Percentiles rank a stretch among this genome's conserved stretches.
Evolutionary conservation across 2,329 filamentous ascomycete species (phyloP).

Genomic region (Chrysoporthe cubensis): DNA sequence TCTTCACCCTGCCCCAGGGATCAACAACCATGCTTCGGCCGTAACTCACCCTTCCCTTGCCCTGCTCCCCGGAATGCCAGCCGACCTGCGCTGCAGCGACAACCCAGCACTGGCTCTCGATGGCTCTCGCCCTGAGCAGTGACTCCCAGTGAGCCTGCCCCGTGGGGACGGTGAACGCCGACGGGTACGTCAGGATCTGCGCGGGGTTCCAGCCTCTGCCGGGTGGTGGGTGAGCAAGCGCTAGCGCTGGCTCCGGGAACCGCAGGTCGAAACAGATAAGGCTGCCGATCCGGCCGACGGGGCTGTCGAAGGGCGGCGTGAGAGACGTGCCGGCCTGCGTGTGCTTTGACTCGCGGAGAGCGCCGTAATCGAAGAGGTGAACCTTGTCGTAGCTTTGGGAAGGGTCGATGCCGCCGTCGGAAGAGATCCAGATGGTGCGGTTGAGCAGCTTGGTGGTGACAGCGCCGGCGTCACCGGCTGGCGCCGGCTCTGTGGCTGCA

Average conservation of each 20-base stretch:
- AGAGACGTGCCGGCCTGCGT: slow-evolving; percentile 60
- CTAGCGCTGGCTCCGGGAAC: slow-evolving; percentile 75
- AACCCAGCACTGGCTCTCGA: slow-evolving; percentile 88
- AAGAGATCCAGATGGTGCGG: slow-evolving; percentile 56
- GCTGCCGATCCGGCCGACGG: slow-evolving; percentile 75
- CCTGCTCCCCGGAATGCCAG: slow-evolving; percentile 61
- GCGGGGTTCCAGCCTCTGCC: slow-evolving; percentile 51
- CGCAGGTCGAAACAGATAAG: slow-evolving; percentile 91
- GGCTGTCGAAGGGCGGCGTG: slow-evolving; percentile 70
- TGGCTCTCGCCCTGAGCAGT: slow-evolving; percentile 77
- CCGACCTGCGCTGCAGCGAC: slow-evolving; percentile 82
- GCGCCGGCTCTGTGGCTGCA: neutral
- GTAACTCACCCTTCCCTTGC: slow-evolving; percentile 67
- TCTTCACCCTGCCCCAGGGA: slow-evolving; percentile 80
- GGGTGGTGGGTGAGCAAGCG: slow-evolving; percentile 55
- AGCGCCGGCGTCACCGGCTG: slow-evolving; percentile 8
- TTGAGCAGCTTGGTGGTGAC: slow-evolving; percentile 50
- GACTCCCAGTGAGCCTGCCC: slow-evolving; percentile 85
- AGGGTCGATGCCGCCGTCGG: slow-evolving; percentile 47
- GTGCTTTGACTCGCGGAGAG: slow-evolving; percentile 42
- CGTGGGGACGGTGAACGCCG: slow-evolving; percentile 86
- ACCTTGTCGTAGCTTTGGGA: slow-evolving; percentile 76
- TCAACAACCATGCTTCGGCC: slow-evolving; percentile 84
- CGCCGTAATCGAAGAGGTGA: slow-evolving; percentile 79
- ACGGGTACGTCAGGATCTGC: slow-evolving; percentile 83